Conservation (phyloP, 2,329 filamentous ascomycete genomes). For the Chaetomiaceae sp. region DNA sequence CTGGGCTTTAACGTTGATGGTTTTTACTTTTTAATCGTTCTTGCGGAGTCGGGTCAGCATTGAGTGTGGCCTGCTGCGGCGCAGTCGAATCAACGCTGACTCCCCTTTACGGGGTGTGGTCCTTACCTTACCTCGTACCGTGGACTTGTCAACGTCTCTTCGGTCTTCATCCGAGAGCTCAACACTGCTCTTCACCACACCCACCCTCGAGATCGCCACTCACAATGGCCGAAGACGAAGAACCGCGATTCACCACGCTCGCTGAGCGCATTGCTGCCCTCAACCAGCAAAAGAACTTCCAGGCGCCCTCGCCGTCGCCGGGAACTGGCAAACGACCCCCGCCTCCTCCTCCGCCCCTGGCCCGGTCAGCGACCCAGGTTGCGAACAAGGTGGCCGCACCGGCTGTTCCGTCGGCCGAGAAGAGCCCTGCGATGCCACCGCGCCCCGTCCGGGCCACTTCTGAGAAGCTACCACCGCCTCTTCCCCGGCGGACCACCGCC, state of each 20-base stretch:
- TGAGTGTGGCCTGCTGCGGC: background rate
- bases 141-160: background rate
- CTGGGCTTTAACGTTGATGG: too few species aligned
- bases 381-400: conserved; percentile 33
- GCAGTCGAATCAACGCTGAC: too few species aligned
- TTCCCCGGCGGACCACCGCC: conserved; percentile 35
- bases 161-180: background rate
- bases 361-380: conserved; percentile 35
- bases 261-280: conserved; percentile 60
- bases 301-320: conserved; percentile 34
- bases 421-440: conserved; percentile 37
- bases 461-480: conserved; percentile 32
- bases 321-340: conserved; percentile 35
- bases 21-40: too few species aligned
- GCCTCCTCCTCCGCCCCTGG: conserved; percentile 45
- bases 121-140: too few species aligned
- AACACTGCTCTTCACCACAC: too few species aligned
- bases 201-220: too few species aligned
- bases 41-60: too few species aligned
- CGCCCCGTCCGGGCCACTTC: conserved; percentile 30
- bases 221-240: conserved; percentile 56
- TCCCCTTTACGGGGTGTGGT: too few species aligned
- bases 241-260: conserved; percentile 56
- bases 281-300: conserved; percentile 57
- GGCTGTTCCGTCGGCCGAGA: conserved; percentile 22